Percentiles rank a stretch among this genome's conserved stretches.
These are phyloP conservation scores for Crithidia sp. DNA, from an alignment of 208 protist genomes.

Conservation along the genomic window DNA sequence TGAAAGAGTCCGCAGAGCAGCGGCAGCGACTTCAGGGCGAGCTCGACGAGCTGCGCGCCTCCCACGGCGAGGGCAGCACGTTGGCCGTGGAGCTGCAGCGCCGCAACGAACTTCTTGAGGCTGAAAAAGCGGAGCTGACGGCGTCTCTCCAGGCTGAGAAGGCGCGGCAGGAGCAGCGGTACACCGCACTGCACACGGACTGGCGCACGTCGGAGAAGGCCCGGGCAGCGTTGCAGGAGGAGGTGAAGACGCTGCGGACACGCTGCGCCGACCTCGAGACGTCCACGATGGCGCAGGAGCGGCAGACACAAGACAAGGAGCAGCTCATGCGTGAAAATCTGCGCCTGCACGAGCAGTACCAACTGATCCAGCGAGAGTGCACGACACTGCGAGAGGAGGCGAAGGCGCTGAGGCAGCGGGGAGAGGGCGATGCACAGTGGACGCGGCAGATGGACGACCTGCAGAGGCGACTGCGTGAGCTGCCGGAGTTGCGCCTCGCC, in stretches of 20 bases:
- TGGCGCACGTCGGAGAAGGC: constrained; percentile 52
- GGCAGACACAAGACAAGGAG: constrained; percentile 55
- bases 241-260: constrained; percentile 49
- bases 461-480: constrained; percentile 60
- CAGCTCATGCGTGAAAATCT: constrained; percentile 71
- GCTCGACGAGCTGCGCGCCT: constrained; percentile 33
- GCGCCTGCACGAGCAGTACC: constrained; percentile 70
- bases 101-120: constrained; percentile 27
- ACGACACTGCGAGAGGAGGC: constrained; percentile 48
- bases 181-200: constrained; percentile 40
- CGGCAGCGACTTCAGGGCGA: constrained; percentile 39
- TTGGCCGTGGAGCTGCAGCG: constrained; percentile 29
- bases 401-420: constrained; percentile 34
- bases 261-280: constrained; percentile 49
- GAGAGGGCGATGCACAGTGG: constrained; percentile 38
- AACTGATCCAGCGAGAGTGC: constrained; percentile 59
- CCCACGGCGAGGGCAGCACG: constrained; percentile 32
- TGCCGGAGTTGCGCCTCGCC: constrained; percentile 66
- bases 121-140: constrained; percentile 41
- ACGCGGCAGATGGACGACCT: constrained; percentile 66
- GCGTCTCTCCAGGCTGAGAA: constrained; percentile 34
- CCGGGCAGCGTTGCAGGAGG: constrained; percentile 57
- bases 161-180: constrained; percentile 36
- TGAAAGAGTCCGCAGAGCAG: constrained; percentile 33
- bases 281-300: constrained; percentile 36